Evolutionary conservation across 2,329 filamentous ascomycete genomes (phyloP), one percentile per base, ranked within the genome.

Genomic region (Sporothrix humicola): DNA sequence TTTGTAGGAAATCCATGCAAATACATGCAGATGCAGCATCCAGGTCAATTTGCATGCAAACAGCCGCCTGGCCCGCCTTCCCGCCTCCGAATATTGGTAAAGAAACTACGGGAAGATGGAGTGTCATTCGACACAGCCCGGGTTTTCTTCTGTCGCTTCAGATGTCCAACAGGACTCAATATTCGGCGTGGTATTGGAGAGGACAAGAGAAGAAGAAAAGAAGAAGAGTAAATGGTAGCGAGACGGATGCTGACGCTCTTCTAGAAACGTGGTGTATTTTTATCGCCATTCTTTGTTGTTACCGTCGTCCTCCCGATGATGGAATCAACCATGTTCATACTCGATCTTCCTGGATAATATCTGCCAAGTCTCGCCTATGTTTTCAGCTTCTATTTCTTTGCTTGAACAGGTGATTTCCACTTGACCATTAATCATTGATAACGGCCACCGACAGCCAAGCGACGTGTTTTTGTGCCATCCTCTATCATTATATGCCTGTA

Each of bases 371-470:
- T 66, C 61, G 61, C 61, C 61, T 66, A 66, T 6, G 20, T 44
- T 8, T 50, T 68, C 65, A 68, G 65, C 65, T 37, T 46, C 9
- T 12, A 4, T 42, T 23, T 23, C 10, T 56, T 37, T 37, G 31
- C 56, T 12, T n/a, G 58, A 42, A n/a, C 17, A 6, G 44, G 23
- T 26, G 50, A 52, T 50, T 52, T 17, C 26, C 12, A 61, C 52
- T 9, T 23, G 52, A 9, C 20, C 20, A 48, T 20, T 48, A 37
- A 37, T 37, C 4, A 37, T 37, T 37, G 7, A 37, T 44, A 10
- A 26, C 61, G 61, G 46, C 65, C 13, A 52, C n/a, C 65, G 23
- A 68, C 26, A 68, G 46, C 65, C 44, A 52, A 68, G 46, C 46
- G 46, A 68, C 65, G 65, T 68, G 46, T 68, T 17, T 15, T 50